Evolutionary conservation across 2,329 filamentous ascomycete genomes (phyloP).

Genomic region (Xylariaceae sp.): DNA sequence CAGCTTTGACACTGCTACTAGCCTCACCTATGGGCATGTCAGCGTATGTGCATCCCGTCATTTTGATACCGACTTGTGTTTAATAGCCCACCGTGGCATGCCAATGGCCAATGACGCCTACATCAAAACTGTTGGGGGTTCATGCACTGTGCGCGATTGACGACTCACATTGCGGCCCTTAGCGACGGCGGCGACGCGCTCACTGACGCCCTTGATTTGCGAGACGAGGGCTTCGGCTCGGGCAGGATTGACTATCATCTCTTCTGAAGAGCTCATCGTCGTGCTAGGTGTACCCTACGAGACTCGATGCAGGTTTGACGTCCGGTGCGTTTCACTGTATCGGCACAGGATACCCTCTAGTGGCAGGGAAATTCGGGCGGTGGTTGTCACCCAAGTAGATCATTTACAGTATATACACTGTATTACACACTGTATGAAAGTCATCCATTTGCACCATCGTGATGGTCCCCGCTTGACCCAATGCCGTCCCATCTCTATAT

Average conservation of each 20-base stretch:
- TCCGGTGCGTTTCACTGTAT: too few species aligned
- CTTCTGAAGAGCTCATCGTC: slow-evolving; percentile 44
- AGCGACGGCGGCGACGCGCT: slow-evolving; percentile 54
- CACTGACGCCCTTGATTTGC: slow-evolving; percentile 59
- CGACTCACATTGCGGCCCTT: slow-evolving; percentile 53
- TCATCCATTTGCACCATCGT: too few species aligned
- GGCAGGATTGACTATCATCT: slow-evolving; percentile 61
- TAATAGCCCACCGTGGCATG: not conserved
- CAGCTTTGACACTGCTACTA: slow-evolving; percentile 94
- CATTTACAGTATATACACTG: not conserved
- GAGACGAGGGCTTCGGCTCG: slow-evolving; percentile 62
- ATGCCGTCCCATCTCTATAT: too few species aligned
- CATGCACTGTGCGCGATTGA: not conserved
- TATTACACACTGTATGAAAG: not conserved
- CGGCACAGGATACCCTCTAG: not conserved
- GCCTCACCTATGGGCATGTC: slow-evolving; percentile 57
- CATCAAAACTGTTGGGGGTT: too few species aligned
- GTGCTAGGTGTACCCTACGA: too few species aligned
- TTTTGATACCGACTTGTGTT: not conserved
- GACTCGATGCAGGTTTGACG: too few species aligned
- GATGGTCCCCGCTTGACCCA: too few species aligned
- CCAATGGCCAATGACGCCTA: not conserved
- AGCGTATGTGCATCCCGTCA: not conserved
- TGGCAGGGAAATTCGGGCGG: too few species aligned
- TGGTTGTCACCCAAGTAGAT: too few species aligned